Evolutionary conservation across 2,329 filamentous ascomycete species (phyloP), one percentile per base, ranked within the genome.

Genomic region (Botrytis squamosa): DNA sequence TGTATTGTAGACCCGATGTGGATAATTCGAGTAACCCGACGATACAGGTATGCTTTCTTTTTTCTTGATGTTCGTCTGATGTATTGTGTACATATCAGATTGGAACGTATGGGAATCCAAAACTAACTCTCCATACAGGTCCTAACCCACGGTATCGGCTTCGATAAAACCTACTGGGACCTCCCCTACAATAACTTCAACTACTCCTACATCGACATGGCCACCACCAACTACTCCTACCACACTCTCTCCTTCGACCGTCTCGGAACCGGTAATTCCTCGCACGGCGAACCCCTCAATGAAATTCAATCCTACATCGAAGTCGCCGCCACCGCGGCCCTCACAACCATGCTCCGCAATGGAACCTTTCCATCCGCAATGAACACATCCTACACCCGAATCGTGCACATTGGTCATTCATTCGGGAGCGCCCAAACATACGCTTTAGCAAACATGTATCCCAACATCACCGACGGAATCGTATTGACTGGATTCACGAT

Each of bases 181-280:
- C 73, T 75, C 66, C 71, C 59, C 33, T 74, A 73, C 42, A 33
- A 68, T 25, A 10, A 71, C 20, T 77, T 75, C 71, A 72, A 62
- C 29, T 74, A 76, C 59, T 44, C 29, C 20, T 67, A 67, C 44
- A 46, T 67, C 64, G 46, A 70, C 44, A 59, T 74, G 33, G 63
- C 64, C 36, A 70, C 65, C 44, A 62, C 65, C 16, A 20, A 36
- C 8, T 40, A 49, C 20, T 74, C 75, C 46, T 74, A 74, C 52
- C 68, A 75, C 46, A 76, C 72, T 1, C 73, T 77, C n/a, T 70
- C 73, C 46, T 76, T 75, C 64, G 75, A 77, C 57, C 75, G 75
- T n/a, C 72, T 76, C 38, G 76, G 74, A n/a, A 70, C 57, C 38
- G 76, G 75, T 12, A 16, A 25, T 4, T 74, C 72, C 29, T 44